Percentiles rank a stretch among this genome's conserved stretches.
phyloP scores from a whole-genome alignment of 345 rosid genomes.

The Arabis hirsuta region DNA sequence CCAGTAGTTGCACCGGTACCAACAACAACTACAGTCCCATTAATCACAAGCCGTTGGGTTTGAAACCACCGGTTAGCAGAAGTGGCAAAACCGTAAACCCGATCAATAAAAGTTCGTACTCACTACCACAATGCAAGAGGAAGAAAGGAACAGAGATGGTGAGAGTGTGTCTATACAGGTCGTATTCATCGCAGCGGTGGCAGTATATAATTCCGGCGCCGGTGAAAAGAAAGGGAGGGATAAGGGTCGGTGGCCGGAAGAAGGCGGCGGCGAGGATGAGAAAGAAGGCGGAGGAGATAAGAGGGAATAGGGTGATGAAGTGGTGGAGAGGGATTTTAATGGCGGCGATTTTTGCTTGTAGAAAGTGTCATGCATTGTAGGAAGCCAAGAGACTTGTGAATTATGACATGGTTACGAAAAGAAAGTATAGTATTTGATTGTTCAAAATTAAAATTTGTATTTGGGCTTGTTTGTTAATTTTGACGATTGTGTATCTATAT shows the following conservation, averaged over 20 bases:
- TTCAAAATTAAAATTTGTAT: neutral
- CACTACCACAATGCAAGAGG: neutral
- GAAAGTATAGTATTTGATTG: neutral
- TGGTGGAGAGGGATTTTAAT: constrained; percentile 59
- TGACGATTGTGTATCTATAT: neutral
- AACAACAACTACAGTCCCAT: constrained; percentile 3
- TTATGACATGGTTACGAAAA: constrained; percentile 4
- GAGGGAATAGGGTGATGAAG: constrained; percentile 38
- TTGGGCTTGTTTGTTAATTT: constrained; percentile 11
- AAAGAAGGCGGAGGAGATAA: constrained; percentile 32
- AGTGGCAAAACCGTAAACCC: neutral
- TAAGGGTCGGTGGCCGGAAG: constrained; percentile 41
- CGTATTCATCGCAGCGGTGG: constrained; percentile 60
- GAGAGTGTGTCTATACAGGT: constrained; percentile 42
- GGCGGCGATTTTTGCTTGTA: constrained; percentile 62
- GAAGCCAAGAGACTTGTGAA: constrained; percentile 32
- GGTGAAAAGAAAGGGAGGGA: constrained; percentile 47
- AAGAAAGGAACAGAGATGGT: constrained; percentile 45
- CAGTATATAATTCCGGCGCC: constrained; percentile 59
- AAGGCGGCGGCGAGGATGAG: constrained; percentile 22
- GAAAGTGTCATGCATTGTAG: constrained; percentile 85
- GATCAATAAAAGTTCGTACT: no score
- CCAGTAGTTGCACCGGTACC: constrained; percentile 41
- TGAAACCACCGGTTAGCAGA: constrained; percentile 13
- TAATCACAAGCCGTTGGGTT: constrained; percentile 24